A percentile compares a stretch with the other conserved stretches of the same genome.
phyloP scores from a whole-genome alignment of 2,329 filamentous ascomycete species.

The Aspergillus spinulosporus region DNA sequence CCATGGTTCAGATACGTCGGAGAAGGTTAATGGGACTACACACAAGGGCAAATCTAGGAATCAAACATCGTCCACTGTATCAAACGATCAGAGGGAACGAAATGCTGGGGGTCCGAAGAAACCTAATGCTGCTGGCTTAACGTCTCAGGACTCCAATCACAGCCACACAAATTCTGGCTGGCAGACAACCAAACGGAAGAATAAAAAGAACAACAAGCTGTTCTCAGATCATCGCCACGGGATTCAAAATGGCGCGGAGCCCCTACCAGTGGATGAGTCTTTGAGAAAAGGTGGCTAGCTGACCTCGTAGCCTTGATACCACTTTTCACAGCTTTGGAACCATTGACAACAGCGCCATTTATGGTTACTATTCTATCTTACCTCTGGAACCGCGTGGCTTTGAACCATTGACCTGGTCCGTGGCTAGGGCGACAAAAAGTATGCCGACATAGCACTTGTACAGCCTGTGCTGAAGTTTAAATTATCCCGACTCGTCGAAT shows the following conservation, averaged over 20 bases:
- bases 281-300: conserved; percentile 41
- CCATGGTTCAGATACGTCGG: conserved; percentile 33
- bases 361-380: not conserved
- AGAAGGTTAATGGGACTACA: conserved; percentile 36
- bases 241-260: conserved; percentile 35
- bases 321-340: not conserved
- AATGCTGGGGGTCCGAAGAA: conserved; percentile 34
- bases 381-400: not conserved
- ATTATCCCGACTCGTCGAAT: conserved; percentile 9
- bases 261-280: conserved; percentile 45
- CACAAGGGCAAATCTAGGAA: conserved; percentile 39
- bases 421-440: conserved; percentile 5
- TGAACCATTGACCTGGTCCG: not conserved
- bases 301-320: not conserved
- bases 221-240: conserved; percentile 34
- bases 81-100: conserved; percentile 33
- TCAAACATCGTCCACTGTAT: conserved; percentile 20
- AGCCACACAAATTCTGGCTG: conserved; percentile 35
- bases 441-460: conserved; percentile 16
- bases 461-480: conserved; percentile 15
- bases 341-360: not conserved
- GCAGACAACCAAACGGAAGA: conserved; percentile 49
- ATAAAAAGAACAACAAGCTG: conserved; percentile 40
- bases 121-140: conserved; percentile 31
- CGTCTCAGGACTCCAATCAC: conserved; percentile 27